phyloP scores from a whole-genome alignment of 1,284 basidiomycete genomes.

The Prillingera fragicola region DNA sequence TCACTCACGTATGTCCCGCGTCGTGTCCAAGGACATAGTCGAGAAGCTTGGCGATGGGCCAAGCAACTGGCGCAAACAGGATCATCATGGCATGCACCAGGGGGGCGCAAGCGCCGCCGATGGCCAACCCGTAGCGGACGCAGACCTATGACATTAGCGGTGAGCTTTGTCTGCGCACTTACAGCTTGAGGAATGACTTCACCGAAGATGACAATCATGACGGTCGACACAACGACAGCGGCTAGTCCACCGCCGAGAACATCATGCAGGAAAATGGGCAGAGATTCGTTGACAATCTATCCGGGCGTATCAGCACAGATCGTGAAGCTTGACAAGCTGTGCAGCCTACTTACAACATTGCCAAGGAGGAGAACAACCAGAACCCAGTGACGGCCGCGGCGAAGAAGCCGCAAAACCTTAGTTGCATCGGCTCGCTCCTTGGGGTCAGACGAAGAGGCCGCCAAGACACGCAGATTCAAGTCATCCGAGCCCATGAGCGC shows the following conservation, averaged over 20 bases:
- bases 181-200: conserved; percentile 77
- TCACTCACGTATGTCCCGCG: conserved; percentile 52
- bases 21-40: conserved; percentile 69
- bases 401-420: conserved; percentile 71
- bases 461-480: conserved; percentile 79
- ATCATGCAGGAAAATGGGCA: conserved; percentile 84
- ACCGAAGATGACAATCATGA: conserved; percentile 63
- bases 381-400: conserved; percentile 86
- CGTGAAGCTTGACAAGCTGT: background rate
- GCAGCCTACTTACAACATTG: conserved; percentile 65
- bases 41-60: conserved; percentile 81
- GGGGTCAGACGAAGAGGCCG: conserved; percentile 68
- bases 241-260: conserved; percentile 77
- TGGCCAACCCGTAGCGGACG: conserved; percentile 82
- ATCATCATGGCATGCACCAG: conserved; percentile 67
- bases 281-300: conserved; percentile 78
- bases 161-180: conserved; percentile 9
- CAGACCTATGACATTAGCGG: conserved; percentile 58
- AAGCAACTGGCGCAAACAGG: conserved; percentile 69
- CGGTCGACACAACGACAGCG: conserved; percentile 75
- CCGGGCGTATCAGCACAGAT: background rate
- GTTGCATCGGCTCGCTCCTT: conserved; percentile 64
- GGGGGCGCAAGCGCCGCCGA: conserved; percentile 84
- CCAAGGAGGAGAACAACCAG: conserved; percentile 77
- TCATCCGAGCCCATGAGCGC: conserved; percentile 94